phyloP scores from a whole-genome alignment of 768 basidiomycete species.

The Lactarius hengduanensis region DNA sequence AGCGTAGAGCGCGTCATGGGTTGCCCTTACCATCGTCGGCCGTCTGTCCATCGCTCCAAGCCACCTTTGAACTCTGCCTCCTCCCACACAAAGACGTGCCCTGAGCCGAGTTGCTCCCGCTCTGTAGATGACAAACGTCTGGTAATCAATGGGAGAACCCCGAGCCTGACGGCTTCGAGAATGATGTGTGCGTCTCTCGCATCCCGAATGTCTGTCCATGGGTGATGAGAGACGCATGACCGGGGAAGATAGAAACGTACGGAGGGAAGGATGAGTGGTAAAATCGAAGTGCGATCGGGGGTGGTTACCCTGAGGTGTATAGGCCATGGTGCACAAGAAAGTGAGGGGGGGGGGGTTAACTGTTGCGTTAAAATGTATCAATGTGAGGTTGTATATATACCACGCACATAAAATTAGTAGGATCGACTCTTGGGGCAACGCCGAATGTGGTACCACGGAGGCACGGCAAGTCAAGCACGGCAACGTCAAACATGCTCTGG shows the following conservation, averaged over 20 bases:
- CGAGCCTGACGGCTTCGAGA: constrained; percentile 72
- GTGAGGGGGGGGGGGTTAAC: constrained; percentile 5
- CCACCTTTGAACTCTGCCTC: constrained; percentile 67
- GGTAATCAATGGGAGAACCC: constrained; percentile 66
- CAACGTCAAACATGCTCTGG: constrained; percentile 23
- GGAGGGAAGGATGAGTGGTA: constrained; percentile 26
- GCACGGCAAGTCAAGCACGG: constrained; percentile 8
- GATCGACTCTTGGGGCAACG: constrained; percentile 12
- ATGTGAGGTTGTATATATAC: constrained; percentile 27
- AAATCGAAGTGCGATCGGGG: constrained; percentile 23
- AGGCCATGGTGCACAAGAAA: constrained; percentile 17
- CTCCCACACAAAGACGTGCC: constrained; percentile 85
- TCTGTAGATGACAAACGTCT: constrained; percentile 68
- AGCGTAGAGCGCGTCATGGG: not conserved
- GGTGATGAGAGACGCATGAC: not conserved
- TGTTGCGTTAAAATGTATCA: constrained; percentile 11
- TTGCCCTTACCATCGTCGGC: constrained; percentile 61
- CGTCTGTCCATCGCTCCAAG: constrained; percentile 78
- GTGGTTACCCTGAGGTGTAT: constrained; percentile 16
- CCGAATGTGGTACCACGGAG: constrained; percentile 23
- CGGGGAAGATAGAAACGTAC: constrained; percentile 9
- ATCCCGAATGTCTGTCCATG: constrained; percentile 63
- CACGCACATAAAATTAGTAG: constrained; percentile 22
- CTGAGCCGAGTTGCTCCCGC: constrained; percentile 65
- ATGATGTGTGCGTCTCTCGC: constrained; percentile 76